phyloP scores from a whole-genome alignment of 306 rosid genomes.

The Trifolium repens region DNA sequence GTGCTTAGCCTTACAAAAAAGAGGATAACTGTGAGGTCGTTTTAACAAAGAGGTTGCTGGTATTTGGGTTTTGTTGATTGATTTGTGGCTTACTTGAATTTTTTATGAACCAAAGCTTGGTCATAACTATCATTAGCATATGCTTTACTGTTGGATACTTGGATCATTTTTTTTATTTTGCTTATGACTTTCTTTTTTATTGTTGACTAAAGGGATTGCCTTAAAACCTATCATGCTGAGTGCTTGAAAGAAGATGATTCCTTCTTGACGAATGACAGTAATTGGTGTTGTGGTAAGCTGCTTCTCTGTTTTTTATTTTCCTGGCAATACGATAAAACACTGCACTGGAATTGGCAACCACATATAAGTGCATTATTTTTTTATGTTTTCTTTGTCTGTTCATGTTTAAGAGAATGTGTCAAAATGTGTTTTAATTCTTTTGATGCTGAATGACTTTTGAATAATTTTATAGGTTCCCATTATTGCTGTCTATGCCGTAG shows the following conservation, averaged over 20 bases:
- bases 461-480: conserved; percentile 62
- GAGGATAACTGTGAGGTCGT: conserved; percentile 1
- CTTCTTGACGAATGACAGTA: conserved; percentile 44
- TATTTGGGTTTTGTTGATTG: neutral
- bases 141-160: conserved; percentile 28
- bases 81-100: conserved; percentile 3
- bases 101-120: conserved; percentile 5
- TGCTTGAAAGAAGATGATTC: conserved; percentile 60
- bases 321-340: neutral
- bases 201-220: conserved; percentile 62
- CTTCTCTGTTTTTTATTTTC: conserved; percentile 30
- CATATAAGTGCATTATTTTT: neutral
- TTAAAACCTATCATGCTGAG: conserved; percentile 65
- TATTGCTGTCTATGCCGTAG: conserved; percentile 60
- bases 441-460: conserved; percentile 37
- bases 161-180: conserved; percentile 16
- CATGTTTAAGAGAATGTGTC: conserved; percentile 25
- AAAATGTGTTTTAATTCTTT: conserved; percentile 8
- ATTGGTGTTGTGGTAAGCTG: conserved; percentile 69
- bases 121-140: neutral
- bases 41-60: conserved; percentile 29
- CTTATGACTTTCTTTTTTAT: conserved; percentile 28
- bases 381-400: conserved; percentile 24
- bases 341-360: conserved; percentile 19
- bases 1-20: neutral